Evolutionary conservation across 176 grass and related monocot species (phyloP), one percentile per base, ranked within the genome.

Genomic region (Coix lacrymajobi): DNA sequence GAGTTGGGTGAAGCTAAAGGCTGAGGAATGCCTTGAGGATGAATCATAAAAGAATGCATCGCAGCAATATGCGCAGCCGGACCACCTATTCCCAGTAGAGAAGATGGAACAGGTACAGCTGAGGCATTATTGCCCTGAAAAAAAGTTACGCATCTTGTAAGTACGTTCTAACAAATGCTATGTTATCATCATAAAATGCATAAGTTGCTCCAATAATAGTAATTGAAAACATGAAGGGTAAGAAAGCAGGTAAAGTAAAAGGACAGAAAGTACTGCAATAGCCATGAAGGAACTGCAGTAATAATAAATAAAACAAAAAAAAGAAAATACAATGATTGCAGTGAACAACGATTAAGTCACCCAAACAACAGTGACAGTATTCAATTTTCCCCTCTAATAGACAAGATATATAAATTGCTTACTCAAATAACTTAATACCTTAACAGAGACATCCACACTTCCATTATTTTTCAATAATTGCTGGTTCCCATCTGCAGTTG

Each of bases 11-110:
- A 89, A 19, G 89, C 28, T 75, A 88, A 49, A 68, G 92, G 72
- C 7, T 85, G 89, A 80, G 87, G 92, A 70, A 94, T 78, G 58
- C 89, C 77, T 86, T 85, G 82, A 73, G 92, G 92, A 80, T 94
- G 90, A 83, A 92, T 77, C 87, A 94, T 76, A 80, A 90, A 92
- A 80, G 92, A 75, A 88, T 94, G 89, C 79, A 94, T 80, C 61
- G 87, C 78, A 44, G 89, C 14, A 51, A 94, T 90, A 62, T 90
- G 89, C 1, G 82, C 85, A 84, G 89, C 73, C 31, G 85, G 82
- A 32, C 84, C 82, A 81, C 85, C 71, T 31, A 83, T 43, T 67
- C 92, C 89, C 62, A 94, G 57, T 25, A 94, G 79, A 57, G 89
- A 88, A 51, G 92, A 81, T 48, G 89, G 89, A 88, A 83, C 33